These are phyloP conservation scores for Fraxinus excelsior DNA, from an alignment of 257 asterid species.

Conservation along the genomic window DNA sequence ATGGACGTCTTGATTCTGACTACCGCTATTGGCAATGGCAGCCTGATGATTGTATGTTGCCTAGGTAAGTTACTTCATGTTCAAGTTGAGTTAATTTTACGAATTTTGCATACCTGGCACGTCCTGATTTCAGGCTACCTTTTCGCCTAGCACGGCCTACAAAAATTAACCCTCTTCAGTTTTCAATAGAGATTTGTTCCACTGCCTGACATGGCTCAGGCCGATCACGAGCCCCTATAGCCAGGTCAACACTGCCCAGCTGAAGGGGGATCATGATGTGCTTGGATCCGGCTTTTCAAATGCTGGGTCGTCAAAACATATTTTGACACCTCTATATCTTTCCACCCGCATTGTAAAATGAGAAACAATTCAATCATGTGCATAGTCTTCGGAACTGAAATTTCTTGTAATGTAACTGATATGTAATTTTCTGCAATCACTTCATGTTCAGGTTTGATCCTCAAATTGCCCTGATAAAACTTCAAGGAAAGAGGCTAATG, in stretches of 20 bases:
- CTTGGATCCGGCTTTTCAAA: background rate
- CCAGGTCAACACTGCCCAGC: background rate
- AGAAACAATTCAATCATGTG: background rate
- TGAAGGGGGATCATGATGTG: background rate
- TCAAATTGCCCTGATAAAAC: conserved; percentile 52
- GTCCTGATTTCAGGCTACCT: background rate
- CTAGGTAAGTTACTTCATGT: conserved; percentile 46
- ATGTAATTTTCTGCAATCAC: background rate
- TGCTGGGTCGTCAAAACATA: background rate
- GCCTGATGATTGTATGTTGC: conserved; percentile 94
- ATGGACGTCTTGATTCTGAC: conserved; percentile 66
- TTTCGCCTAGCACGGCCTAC: background rate
- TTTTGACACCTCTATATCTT: background rate
- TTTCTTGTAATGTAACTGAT: background rate
- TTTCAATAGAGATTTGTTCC: too few relatives aligned
- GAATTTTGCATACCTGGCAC: background rate
- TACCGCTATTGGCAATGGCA: conserved; percentile 87
- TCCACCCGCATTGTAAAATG: background rate
- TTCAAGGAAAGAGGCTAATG: conserved; percentile 85
- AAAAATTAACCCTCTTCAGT: background rate
- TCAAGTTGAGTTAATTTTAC: background rate
- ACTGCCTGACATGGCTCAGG: background rate
- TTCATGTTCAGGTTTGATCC: conserved; percentile 67
- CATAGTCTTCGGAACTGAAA: background rate
- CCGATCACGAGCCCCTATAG: background rate